Percentiles rank a stretch among this genome's conserved stretches.
phyloP scores from a whole-genome alignment of 2,329 filamentous ascomycete species.

The Pseudogymnoascus pannorum region DNA sequence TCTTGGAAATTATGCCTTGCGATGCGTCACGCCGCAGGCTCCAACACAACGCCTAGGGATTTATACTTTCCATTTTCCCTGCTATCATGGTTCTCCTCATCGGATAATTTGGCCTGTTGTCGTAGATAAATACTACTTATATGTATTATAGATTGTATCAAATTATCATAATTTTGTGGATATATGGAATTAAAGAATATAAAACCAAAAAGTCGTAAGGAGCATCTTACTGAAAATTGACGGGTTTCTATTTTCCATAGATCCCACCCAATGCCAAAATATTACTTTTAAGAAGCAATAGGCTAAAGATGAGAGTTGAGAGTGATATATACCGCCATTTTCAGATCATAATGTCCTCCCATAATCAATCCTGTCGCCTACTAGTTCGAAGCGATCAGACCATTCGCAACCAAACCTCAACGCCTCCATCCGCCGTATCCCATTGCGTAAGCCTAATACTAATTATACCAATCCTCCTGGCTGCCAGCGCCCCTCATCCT shows the following conservation, averaged over 20 bases:
- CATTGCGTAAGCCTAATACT: background rate
- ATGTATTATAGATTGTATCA: no score
- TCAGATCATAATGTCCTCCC: background rate
- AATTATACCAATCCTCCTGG: conserved; percentile 10
- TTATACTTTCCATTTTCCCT: no score
- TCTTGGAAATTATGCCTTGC: background rate
- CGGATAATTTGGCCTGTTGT: no score
- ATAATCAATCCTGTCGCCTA: background rate
- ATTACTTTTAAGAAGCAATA: conserved; percentile 2
- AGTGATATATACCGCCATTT: conserved; percentile 9
- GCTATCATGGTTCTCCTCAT: no score
- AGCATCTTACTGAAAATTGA: background rate
- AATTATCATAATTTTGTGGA: background rate
- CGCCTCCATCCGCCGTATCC: background rate
- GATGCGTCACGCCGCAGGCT: background rate
- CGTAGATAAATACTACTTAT: no score
- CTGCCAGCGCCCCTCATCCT: background rate
- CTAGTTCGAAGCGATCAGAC: background rate
- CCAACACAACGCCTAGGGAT: background rate
- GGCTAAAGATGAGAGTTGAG: conserved; percentile 9
- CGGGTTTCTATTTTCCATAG: background rate
- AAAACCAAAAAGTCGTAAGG: background rate
- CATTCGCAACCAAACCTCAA: background rate
- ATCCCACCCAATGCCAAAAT: background rate
- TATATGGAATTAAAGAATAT: background rate